Evolutionary conservation across 2,329 filamentous ascomycete species (phyloP).

Genomic region (Colletotrichum euphorbiae): DNA sequence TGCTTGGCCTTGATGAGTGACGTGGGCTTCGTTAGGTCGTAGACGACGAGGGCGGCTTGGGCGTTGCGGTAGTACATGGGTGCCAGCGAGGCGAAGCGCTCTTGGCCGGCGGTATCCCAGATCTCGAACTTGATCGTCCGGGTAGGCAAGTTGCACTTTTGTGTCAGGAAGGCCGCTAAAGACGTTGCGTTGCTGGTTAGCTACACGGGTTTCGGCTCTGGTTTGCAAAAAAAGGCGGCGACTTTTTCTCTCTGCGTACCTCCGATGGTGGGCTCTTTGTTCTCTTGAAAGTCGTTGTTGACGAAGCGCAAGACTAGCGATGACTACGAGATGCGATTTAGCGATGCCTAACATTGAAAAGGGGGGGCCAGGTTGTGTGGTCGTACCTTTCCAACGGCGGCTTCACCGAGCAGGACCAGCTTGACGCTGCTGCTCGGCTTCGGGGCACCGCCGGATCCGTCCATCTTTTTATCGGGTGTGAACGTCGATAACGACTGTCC

Average conservation of each 20-base stretch:
- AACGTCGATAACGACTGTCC: slow-evolving; percentile 27
- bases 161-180: slow-evolving; percentile 93
- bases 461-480: slow-evolving; percentile 62
- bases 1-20: slow-evolving; percentile 97
- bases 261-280: slow-evolving; percentile 99
- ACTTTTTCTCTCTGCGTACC: slow-evolving; percentile 65
- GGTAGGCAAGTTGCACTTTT: slow-evolving; percentile 96
- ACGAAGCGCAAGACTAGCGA: slow-evolving; percentile 98
- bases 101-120: slow-evolving; percentile 98
- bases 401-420: slow-evolving; percentile 96
- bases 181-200: slow-evolving; percentile 31
- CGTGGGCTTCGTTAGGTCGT: slow-evolving; percentile 96
- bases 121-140: slow-evolving; percentile 95
- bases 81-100: slow-evolving; percentile 94
- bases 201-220: slow-evolving; percentile 8
- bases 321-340: slow-evolving; percentile 68
- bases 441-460: slow-evolving; percentile 75
- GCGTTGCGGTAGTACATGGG: slow-evolving; percentile 99
- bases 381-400: slow-evolving; percentile 95
- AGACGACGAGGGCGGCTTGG: slow-evolving; percentile 96
- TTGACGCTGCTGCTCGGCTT: slow-evolving; percentile 99
- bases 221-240: not conserved
- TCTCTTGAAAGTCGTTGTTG: slow-evolving; percentile 99
- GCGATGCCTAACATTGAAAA: slow-evolving; percentile 10
- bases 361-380: not conserved